These are phyloP conservation scores for Trametes coccinea DNA, from an alignment of 768 basidiomycete genomes.

Conservation along the genomic window DNA sequence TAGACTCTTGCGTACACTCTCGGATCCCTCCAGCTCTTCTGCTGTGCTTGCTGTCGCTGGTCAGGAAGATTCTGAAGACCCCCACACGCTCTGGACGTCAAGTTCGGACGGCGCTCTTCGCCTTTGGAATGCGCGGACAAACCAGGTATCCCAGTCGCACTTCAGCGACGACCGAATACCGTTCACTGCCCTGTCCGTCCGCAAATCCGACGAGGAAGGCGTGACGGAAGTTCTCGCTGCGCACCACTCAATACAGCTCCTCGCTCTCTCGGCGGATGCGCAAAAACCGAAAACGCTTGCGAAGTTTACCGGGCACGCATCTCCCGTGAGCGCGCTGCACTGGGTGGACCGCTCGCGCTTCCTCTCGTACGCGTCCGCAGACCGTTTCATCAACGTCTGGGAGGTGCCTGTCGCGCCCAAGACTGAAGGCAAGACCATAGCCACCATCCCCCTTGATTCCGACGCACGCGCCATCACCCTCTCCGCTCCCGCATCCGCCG, in stretches of 20 bases:
- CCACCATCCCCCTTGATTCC: slow-evolving; percentile 64
- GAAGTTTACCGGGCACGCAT: slow-evolving; percentile 67
- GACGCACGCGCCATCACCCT: slow-evolving; percentile 49
- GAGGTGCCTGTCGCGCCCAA: slow-evolving; percentile 44
- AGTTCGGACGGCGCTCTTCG: slow-evolving; percentile 57
- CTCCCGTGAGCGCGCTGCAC: slow-evolving; percentile 49
- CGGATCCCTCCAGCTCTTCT: slow-evolving; percentile 54
- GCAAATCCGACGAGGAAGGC: slow-evolving; percentile 39
- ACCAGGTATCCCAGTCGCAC: slow-evolving; percentile 49
- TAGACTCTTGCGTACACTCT: slow-evolving; percentile 53
- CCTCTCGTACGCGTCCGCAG: slow-evolving; percentile 59
- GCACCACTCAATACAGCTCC: slow-evolving; percentile 59
- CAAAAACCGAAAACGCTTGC: slow-evolving; percentile 48
- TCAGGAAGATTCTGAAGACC: slow-evolving; percentile 32
- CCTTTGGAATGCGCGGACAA: slow-evolving; percentile 56
- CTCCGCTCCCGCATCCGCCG: slow-evolving; percentile 25
- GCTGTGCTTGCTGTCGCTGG: slow-evolving; percentile 51
- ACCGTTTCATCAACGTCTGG: slow-evolving; percentile 67
- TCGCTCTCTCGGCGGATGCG: slow-evolving; percentile 38
- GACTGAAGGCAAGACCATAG: slow-evolving; percentile 52
- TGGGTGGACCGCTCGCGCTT: slow-evolving; percentile 55
- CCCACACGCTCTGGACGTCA: slow-evolving; percentile 52
- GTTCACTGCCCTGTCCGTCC: slow-evolving; percentile 51
- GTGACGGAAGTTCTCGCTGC: slow-evolving; percentile 51
- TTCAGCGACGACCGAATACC: slow-evolving; percentile 61